Evolutionary conservation across 2,329 filamentous ascomycete species (phyloP), one percentile per base, ranked within the genome.

Genomic region (Zymoseptoria crescenta): DNA sequence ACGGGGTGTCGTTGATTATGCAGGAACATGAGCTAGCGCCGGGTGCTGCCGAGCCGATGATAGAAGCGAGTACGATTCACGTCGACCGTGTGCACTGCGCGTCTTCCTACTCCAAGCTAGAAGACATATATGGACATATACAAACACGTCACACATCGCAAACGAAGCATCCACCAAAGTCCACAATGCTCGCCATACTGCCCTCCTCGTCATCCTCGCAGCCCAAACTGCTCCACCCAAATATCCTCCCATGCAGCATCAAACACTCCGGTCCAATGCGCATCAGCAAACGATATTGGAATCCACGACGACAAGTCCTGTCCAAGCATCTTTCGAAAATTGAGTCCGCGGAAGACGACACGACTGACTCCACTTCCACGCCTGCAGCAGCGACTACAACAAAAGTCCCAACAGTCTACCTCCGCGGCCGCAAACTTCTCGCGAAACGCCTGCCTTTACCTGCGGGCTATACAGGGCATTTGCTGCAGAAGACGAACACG

Each of bases 241-340:
- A 96, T 69, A 76, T 96, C 20, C 80, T 96, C 13, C 91, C 92
- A 3, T 94, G 89, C 68, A 83, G 84, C 57, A 84, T 96, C 69
- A 82, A 92, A 67, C 87, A 95, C 73, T 84, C 88, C 66, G 92
- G 92, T 1, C 79, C 85, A 1, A 78, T 93, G 56, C 81, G 85
- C 55, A 78, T 84, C 1, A 77, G 82, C 4, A 74, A 82, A 21
- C 78, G 84, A 50, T 91, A 89, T 71, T 96, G 91, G 91, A 79
- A 76, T 5, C 88, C 89, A 0, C 74, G 51, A 8, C 21, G 10
- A 45, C 35, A 45, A 45, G 35, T 45, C 35, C 35, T 45, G 35
- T 45, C 35, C 13, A 45, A 45, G 35, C 35, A 45, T 16, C 35
- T 45, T 2, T 45, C 35, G n/a, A 45, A 24, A 24, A 24, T 24